Base-by-base conservation (phyloP, 2,329 filamentous ascomycete species). In the Gyromitra esculenta region DNA sequence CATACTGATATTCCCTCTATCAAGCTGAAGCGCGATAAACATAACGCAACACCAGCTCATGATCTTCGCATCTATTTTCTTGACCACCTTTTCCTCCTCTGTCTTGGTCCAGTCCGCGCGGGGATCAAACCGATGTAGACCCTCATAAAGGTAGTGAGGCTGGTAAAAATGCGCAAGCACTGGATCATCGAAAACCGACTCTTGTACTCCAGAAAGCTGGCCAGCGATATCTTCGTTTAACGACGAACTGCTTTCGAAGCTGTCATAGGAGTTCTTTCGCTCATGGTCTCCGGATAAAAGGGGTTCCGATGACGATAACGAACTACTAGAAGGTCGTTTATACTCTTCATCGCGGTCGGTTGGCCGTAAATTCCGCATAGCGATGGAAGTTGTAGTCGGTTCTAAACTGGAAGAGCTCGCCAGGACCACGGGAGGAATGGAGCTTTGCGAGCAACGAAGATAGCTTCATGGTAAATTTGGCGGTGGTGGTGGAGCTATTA, bases 11-110 rank as follows among this genome's bases (percentile, higher is more conserved):
- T 91, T 91, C 66, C 89, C 88, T 62, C 90, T 85, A 81, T 91
- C 89, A 6, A 91, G 83, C 80, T 91, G 88, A 3, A 91, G 84
- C 0, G 88, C 88, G 73, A 91, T 90, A 82, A 91, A 91, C 82
- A 89, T 89, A 41, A 89, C 77, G 74, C 87, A 89, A 70, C 82
- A 82, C 79, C 83, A 86, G 11, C 83, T 83, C 74, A 83, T 85
- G 18, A 86, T 81, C 3, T 83, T 82, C 76, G 81, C 80, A 70
- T 86, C 85, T 68, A 86, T 76, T 71, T 87, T 88, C 59, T 87
- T 83, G 8, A 89, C 85, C 0, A 90, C 81, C 60, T 82, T 85
- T 81, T 84, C 86, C 82, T 90, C 89, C 79, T 90, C 89, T 62
- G 85, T 84, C 9, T 84, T 82, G 1, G 86, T 86, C 89, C 89